These are phyloP conservation scores for Lactarius evosmus DNA, from an alignment of 768 basidiomycete genomes.

Conservation along the genomic window DNA sequence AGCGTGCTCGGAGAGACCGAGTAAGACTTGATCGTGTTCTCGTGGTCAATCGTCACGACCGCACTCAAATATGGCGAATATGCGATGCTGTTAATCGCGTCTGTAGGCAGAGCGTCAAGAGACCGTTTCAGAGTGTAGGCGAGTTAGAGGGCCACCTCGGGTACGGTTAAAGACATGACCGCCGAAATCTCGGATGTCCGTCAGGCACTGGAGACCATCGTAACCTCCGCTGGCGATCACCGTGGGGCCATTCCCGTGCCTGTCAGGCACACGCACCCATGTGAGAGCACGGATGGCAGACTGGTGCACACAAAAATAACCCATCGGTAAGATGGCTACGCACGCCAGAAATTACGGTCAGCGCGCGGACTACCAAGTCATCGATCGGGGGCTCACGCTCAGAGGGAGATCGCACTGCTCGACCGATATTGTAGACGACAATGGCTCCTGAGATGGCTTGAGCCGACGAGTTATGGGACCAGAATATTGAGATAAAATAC, in stretches of 20 bases:
- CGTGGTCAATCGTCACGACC: conserved; percentile 76
- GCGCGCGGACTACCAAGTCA: neutral
- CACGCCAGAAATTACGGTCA: neutral
- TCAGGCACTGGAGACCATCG: conserved; percentile 73
- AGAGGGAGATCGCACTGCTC: conserved; percentile 15
- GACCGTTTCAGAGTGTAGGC: conserved; percentile 2
- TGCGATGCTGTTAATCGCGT: conserved; percentile 64
- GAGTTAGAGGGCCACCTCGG: conserved; percentile 49
- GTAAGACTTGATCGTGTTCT: conserved; percentile 74
- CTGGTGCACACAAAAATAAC: conserved; percentile 73
- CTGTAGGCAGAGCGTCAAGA: conserved; percentile 37
- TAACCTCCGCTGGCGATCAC: conserved; percentile 76
- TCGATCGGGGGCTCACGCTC: conserved; percentile 2
- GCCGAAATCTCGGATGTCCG: conserved; percentile 70
- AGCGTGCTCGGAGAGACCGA: conserved; percentile 70
- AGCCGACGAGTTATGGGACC: neutral
- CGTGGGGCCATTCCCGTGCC: conserved; percentile 56
- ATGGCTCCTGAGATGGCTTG: conserved; percentile 44
- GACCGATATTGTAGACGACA: conserved; percentile 53
- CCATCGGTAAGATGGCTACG: conserved; percentile 55
- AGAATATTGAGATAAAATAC: conserved; percentile 38
- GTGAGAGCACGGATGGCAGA: conserved; percentile 72
- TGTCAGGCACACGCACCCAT: conserved; percentile 70
- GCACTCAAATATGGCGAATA: conserved; percentile 69
- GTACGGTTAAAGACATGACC: conserved; percentile 73